These are phyloP conservation scores for Neurospora hispaniola DNA, from an alignment of 495 filamentous ascomycete species.

Conservation along the genomic window DNA sequence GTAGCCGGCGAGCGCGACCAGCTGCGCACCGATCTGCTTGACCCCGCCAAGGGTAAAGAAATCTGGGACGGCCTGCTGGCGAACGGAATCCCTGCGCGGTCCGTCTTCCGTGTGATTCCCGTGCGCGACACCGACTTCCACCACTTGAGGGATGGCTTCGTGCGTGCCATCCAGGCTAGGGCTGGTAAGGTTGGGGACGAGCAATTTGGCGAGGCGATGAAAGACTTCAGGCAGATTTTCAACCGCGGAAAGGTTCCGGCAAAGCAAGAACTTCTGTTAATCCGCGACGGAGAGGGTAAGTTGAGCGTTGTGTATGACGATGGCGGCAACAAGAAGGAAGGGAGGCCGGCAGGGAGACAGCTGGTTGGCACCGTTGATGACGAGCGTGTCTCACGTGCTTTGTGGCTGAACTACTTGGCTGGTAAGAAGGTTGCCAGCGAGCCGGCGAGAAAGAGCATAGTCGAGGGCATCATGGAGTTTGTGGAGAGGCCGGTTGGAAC, in stretches of 20 bases:
- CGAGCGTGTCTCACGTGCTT: slow-evolving; percentile 63
- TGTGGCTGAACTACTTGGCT: slow-evolving; percentile 86
- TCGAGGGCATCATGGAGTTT: slow-evolving; percentile 79
- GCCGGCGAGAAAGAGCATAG: slow-evolving; percentile 64
- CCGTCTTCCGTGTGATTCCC: slow-evolving; percentile 68
- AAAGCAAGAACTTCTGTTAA: slow-evolving; percentile 60
- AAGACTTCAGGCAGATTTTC: slow-evolving; percentile 67
- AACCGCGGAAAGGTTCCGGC: slow-evolving; percentile 66
- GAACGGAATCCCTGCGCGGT: slow-evolving; percentile 49
- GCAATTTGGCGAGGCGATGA: slow-evolving; percentile 57
- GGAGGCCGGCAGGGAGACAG: slow-evolving; percentile 25
- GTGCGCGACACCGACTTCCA: slow-evolving; percentile 83
- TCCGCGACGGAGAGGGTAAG: slow-evolving; percentile 52
- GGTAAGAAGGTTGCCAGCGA: slow-evolving; percentile 84
- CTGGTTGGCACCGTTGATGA: slow-evolving; percentile 59
- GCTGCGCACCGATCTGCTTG: slow-evolving; percentile 55
- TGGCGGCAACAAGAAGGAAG: slow-evolving; percentile 35
- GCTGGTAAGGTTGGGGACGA: slow-evolving; percentile 55
- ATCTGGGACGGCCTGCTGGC: slow-evolving; percentile 65
- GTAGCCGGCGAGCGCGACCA: slow-evolving; percentile 67
- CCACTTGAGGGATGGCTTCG: slow-evolving; percentile 84
- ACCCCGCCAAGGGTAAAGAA: slow-evolving; percentile 53
- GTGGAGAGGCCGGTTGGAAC: slow-evolving; percentile 85
- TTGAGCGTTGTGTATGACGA: slow-evolving; percentile 61
- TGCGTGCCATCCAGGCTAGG: slow-evolving; percentile 69